These are phyloP conservation scores for Calendula officinalis DNA, from an alignment of 129 eudicot genomes.

Conservation along the genomic window DNA sequence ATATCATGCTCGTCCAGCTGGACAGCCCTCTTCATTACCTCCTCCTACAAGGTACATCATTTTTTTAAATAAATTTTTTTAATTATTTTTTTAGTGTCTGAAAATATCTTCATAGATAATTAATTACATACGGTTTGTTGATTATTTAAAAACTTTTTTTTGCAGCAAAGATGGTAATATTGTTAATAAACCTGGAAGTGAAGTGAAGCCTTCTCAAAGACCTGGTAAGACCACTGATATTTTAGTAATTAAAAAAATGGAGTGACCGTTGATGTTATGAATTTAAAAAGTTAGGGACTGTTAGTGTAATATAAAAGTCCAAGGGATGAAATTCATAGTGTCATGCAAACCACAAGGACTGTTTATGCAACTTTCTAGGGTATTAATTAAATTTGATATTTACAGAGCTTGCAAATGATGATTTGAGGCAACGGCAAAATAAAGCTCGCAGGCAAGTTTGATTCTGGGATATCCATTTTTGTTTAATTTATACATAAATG, in stretches of 20 bases:
- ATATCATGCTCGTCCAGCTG: constrained; percentile 67
- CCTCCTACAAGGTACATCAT: constrained; percentile 44
- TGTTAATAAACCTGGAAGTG: constrained; percentile 47
- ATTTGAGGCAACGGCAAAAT: constrained; percentile 68
- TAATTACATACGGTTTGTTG: background rate
- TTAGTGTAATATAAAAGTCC: no score
- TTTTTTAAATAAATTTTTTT: background rate
- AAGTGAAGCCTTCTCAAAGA: constrained; percentile 59
- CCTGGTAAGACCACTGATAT: constrained; percentile 54
- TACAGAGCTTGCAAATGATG: constrained; percentile 67
- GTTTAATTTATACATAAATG: background rate
- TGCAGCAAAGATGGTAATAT: constrained; percentile 67
- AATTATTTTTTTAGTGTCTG: background rate
- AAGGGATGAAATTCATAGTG: no score
- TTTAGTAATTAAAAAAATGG: no score
- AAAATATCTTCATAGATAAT: background rate
- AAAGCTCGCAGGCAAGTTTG: constrained; percentile 75
- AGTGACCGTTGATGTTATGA: no score
- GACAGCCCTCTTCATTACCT: constrained; percentile 59
- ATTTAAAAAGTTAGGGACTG: no score
- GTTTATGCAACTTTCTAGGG: no score
- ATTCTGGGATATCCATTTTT: constrained; percentile 2
- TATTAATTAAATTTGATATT: background rate
- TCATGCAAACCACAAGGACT: no score
- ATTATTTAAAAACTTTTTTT: background rate